Base-by-base conservation (phyloP, 169 alveolate genomes). In the Cryptosporidium sp. region DNA sequence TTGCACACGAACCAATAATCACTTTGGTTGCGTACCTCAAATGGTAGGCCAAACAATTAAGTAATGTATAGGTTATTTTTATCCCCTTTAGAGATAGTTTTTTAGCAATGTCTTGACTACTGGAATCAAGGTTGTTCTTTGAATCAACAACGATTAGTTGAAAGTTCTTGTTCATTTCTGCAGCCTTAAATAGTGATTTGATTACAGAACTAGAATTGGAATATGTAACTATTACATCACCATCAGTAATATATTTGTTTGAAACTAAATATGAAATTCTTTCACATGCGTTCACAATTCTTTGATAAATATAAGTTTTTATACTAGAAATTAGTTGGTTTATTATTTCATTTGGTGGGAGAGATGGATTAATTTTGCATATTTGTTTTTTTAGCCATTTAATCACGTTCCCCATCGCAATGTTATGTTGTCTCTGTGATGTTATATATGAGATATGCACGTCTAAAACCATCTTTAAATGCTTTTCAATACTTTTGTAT, bases 391-490 rank as follows among this genome's bases (percentile, higher is more conserved):
- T 92, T 75, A 92, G 72, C 94, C 94, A 92, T 23, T 92, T 92
- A 45, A 92, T 92, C 12, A 92, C 93, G 58, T 92, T 92, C 53
- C 94, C 94, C 93, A 92, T 92, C 21, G 93, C 92, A 56, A 92
- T 84, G 69, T 92, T 92, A 69, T 92, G 94, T 33, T 92, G 92
- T 84, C 92, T 75, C 72, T 92, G 92, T 58, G 91, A 73, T 26
- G 92, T 92, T 62, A 92, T 92, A 85, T 75, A 92, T 62, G 92
- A 72, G 33, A 92, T 87, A 44, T 92, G 93, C 72, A 85, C 84
- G 71, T 92, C 94, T 53, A 92, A 80, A 5, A 86, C 84, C 85
- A 87, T 65, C 72, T 92, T 92, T 75, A 92, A 67, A 37, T 92
- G 94, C 31, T 69, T 92, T 62, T 86, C 92, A 21, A 92, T 92